A percentile compares a stretch with the other conserved stretches of the same genome.
These are phyloP conservation scores for Esteya vermicola DNA, from an alignment of 2,329 filamentous ascomycete genomes.

Conservation along the genomic window DNA sequence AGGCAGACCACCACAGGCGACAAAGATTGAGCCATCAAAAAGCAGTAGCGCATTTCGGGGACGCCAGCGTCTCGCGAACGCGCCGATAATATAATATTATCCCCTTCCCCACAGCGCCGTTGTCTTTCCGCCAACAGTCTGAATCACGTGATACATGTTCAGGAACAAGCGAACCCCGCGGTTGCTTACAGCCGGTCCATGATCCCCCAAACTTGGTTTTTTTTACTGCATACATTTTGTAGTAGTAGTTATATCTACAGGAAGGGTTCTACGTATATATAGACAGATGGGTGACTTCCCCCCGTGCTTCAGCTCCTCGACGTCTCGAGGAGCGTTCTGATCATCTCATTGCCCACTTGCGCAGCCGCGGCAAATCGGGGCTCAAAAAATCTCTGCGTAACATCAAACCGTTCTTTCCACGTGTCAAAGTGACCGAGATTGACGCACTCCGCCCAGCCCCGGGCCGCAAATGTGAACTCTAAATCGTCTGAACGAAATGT, in stretches of 20 bases:
- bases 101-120: neutral
- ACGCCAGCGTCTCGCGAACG: too few relatives aligned
- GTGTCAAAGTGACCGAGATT: slow-evolving; percentile 83
- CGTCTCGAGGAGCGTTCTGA: slow-evolving; percentile 83
- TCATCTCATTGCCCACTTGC: slow-evolving; percentile 88
- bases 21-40: too few relatives aligned
- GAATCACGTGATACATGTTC: neutral
- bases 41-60: too few relatives aligned
- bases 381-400: slow-evolving; percentile 83
- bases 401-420: slow-evolving; percentile 82
- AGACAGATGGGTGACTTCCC: too few relatives aligned
- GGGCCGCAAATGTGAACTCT: slow-evolving; percentile 93
- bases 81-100: neutral
- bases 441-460: slow-evolving; percentile 92
- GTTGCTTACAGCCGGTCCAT: too few relatives aligned
- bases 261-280: too few relatives aligned
- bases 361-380: slow-evolving; percentile 80
- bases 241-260: too few relatives aligned
- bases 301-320: slow-evolving; percentile 27
- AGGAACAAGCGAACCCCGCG: too few relatives aligned
- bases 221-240: too few relatives aligned
- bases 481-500: slow-evolving; percentile 91
- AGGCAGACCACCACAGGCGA: too few relatives aligned
- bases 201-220: too few relatives aligned
- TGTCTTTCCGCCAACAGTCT: neutral